Evolutionary conservation across 768 basidiomycete genomes (phyloP).

Genomic region (Collybia mongolica): DNA sequence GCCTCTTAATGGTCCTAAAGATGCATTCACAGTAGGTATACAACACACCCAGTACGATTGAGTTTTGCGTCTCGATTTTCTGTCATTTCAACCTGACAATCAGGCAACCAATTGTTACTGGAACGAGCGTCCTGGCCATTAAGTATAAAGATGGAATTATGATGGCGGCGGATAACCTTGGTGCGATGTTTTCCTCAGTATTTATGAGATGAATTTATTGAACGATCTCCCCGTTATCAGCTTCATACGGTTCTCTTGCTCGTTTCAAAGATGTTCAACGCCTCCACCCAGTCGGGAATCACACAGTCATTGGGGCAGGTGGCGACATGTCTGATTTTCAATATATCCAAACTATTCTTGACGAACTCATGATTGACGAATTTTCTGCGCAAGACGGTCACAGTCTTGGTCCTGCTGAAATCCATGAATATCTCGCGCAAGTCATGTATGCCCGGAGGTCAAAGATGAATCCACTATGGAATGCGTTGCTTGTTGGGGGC

Average conservation of each 20-base stretch:
- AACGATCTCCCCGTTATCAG: conserved; percentile 33
- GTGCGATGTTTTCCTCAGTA: conserved; percentile 38
- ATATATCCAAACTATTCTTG: conserved; percentile 78
- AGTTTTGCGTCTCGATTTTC: too few species aligned
- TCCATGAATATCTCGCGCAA: conserved; percentile 89
- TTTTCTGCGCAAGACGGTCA: conserved; percentile 82
- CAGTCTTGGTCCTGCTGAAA: conserved; percentile 78
- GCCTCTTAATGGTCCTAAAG: conserved; percentile 45
- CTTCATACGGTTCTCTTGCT: conserved; percentile 96
- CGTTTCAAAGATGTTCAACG: conserved; percentile 94
- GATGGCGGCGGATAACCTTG: conserved; percentile 97
- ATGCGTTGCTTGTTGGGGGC: conserved; percentile 90
- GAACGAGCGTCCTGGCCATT: conserved; percentile 93
- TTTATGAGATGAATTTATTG: background rate
- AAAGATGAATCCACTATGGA: conserved; percentile 95
- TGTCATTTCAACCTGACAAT: background rate
- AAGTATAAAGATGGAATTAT: conserved; percentile 97
- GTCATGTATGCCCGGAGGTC: conserved; percentile 88
- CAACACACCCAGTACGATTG: conserved; percentile 76
- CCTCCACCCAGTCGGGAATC: conserved; percentile 78
- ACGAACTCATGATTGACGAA: conserved; percentile 77
- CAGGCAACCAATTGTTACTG: conserved; percentile 94
- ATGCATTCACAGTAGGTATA: conserved; percentile 62
- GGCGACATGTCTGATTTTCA: conserved; percentile 99
- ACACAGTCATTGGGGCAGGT: conserved; percentile 87